Conservation (phyloP, 2,329 filamentous ascomycete genomes). For the Iodosphaeria phyllophila region DNA sequence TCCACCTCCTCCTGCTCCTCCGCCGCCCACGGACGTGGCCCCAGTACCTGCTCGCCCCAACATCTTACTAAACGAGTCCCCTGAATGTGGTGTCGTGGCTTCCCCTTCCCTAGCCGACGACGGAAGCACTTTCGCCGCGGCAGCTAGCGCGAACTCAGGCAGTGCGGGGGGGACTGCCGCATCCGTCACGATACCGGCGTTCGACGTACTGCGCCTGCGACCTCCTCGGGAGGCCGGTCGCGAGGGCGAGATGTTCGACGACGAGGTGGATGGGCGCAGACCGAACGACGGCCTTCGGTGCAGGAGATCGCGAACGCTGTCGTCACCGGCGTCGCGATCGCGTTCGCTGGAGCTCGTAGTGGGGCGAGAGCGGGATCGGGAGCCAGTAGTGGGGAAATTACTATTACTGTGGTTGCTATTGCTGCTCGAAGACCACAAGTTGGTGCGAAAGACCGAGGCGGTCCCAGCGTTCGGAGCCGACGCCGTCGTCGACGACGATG, state of each 20-base stretch:
- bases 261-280: slow-evolving; percentile 7
- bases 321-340: slow-evolving; percentile 1
- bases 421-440: too few species aligned
- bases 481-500: too few species aligned
- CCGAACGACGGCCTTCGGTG: slow-evolving; percentile 31
- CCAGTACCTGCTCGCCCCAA: too few species aligned
- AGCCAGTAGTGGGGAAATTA: not conserved
- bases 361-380: slow-evolving; percentile 1
- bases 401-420: not conserved
- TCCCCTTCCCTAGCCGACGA: slow-evolving; percentile 16
- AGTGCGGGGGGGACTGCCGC: slow-evolving; percentile 30
- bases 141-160: slow-evolving; percentile 32
- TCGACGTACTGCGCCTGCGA: slow-evolving; percentile 23
- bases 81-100: slow-evolving; percentile 11
- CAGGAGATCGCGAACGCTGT: slow-evolving; percentile 6
- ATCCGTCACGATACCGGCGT: slow-evolving; percentile 19
- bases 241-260: slow-evolving; percentile 35
- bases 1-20: too few species aligned
- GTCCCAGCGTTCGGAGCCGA: too few species aligned
- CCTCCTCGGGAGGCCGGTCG: slow-evolving; percentile 18
- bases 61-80: slow-evolving; percentile 23
- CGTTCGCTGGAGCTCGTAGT: slow-evolving; percentile 1
- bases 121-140: slow-evolving; percentile 28
- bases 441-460: too few species aligned
- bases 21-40: too few species aligned